Evolutionary conservation across 345 rosid genomes (phyloP).

Genomic region (Camelina hispida): DNA sequence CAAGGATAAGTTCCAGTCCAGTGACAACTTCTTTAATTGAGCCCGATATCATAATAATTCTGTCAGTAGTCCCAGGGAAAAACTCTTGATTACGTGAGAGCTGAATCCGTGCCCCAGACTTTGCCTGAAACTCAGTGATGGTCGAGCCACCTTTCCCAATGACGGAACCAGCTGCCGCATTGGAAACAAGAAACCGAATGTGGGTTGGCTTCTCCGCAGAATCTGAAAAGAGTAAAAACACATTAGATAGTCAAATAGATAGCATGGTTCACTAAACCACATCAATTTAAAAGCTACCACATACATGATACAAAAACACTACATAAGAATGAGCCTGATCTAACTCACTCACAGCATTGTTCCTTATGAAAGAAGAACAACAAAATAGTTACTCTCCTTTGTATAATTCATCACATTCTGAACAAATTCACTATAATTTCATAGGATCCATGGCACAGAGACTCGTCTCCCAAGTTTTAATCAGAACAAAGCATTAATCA

Average conservation of each 20-base stretch:
- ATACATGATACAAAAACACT: conserved; percentile 14
- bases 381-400: neutral
- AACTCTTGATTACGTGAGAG: conserved; percentile 91
- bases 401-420: neutral
- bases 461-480: neutral
- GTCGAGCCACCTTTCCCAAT: conserved; percentile 99
- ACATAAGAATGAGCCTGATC: conserved; percentile 12
- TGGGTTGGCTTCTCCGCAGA: conserved; percentile 78
- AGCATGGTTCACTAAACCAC: neutral
- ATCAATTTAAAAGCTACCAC: conserved; percentile 9
- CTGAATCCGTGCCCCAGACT: conserved; percentile 96
- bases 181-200: conserved; percentile 89
- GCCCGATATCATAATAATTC: conserved; percentile 92
- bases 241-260: conserved; percentile 9
- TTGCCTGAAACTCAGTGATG: conserved; percentile 91
- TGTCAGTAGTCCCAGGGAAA: conserved; percentile 94
- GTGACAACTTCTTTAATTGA: conserved; percentile 69
- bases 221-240: conserved; percentile 47
- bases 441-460: neutral
- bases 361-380: conserved; percentile 7
- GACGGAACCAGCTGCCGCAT: conserved; percentile 98
- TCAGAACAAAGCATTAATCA: conserved; percentile 2
- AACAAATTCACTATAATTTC: neutral
- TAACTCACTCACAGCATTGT: neutral
- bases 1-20: conserved; percentile 87